Conservation (phyloP, 495 filamentous ascomycete genomes). For the Talaromyces ruber region DNA sequence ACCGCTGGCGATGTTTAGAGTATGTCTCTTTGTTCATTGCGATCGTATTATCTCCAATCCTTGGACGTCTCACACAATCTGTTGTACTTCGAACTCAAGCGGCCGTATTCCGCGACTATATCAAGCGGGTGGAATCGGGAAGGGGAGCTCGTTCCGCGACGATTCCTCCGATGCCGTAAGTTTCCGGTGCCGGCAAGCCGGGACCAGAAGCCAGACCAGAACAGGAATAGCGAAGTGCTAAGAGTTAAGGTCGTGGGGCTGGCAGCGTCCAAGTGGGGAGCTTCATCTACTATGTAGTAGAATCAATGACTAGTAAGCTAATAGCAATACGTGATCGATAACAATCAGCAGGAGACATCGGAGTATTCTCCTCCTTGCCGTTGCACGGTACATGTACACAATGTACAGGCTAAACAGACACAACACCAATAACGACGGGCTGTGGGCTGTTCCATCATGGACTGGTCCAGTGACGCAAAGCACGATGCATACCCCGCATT, state of each 20-base stretch:
- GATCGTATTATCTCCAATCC: too few relatives aligned
- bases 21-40: too few relatives aligned
- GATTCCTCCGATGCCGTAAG: not conserved
- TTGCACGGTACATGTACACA: not conserved
- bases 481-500: slow-evolving; percentile 6
- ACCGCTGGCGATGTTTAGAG: too few relatives aligned
- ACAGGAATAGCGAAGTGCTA: not conserved
- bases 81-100: too few relatives aligned
- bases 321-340: not conserved
- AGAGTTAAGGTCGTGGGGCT: slow-evolving; percentile 2
- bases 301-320: not conserved
- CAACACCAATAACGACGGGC: not conserved
- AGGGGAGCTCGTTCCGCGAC: not conserved
- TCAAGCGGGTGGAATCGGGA: slow-evolving; percentile 1
- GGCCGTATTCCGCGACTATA: not conserved
- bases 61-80: too few relatives aligned
- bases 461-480: slow-evolving; percentile 5
- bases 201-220: not conserved
- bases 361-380: not conserved
- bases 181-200: slow-evolving; percentile 1
- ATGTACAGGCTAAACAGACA: not conserved
- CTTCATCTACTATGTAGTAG: slow-evolving; percentile 4
- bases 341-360: not conserved
- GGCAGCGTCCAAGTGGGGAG: not conserved
- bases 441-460: not conserved